These are phyloP conservation scores for Yarrowia alimentaria DNA, from an alignment of 805 yeast genomes.

Conservation along the genomic window DNA sequence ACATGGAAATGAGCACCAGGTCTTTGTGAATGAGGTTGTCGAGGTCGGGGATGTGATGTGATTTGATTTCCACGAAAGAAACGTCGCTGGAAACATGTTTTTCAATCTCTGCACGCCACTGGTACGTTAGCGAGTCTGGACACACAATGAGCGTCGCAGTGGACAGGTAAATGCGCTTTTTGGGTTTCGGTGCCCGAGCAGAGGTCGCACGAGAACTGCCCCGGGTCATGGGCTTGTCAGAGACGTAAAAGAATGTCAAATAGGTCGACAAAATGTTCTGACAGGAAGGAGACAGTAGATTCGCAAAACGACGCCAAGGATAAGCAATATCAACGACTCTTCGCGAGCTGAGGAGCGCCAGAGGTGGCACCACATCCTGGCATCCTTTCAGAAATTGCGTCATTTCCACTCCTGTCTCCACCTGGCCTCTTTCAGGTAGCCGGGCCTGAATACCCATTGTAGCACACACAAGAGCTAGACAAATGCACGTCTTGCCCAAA, in stretches of 20 bases:
- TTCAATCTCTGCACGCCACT: slow-evolving; percentile 8
- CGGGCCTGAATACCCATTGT: no score
- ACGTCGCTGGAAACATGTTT: no score
- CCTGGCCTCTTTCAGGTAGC: no score
- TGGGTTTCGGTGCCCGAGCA: neutral
- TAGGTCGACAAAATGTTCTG: no score
- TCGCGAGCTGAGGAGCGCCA: no score
- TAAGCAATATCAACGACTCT: neutral
- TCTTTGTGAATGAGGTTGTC: no score
- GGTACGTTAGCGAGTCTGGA: slow-evolving; percentile 9
- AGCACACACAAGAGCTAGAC: slow-evolving; percentile 55
- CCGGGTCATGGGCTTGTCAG: neutral
- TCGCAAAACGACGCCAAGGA: slow-evolving; percentile 1
- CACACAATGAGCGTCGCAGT: neutral
- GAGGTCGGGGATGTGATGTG: no score
- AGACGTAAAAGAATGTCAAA: slow-evolving; percentile 6
- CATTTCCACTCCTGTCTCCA: no score
- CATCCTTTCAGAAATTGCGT: neutral
- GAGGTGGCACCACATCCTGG: no score
- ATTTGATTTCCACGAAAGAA: no score
- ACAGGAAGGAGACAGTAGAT: neutral
- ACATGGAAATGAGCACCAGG: no score
- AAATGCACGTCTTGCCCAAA: slow-evolving; percentile 60
- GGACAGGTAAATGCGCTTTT: neutral
- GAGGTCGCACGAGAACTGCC: slow-evolving; percentile 6